Evolutionary conservation across 2,329 filamentous ascomycete genomes (phyloP), one percentile per base, ranked within the genome.

Genomic region (Venturia carpophila): DNA sequence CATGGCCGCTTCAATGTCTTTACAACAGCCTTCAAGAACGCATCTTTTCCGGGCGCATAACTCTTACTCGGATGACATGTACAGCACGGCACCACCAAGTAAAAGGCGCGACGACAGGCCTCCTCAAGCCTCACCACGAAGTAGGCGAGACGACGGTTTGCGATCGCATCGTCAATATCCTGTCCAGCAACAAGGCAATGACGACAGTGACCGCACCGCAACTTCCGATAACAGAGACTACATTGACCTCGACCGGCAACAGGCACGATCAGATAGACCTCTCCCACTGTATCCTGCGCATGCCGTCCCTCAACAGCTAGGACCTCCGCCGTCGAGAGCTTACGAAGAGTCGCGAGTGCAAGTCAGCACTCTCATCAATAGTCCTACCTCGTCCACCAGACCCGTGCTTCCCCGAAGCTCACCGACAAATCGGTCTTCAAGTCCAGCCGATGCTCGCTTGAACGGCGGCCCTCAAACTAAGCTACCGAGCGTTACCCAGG

Each of bases 1-100:
- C 21, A 65, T 65, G 64, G 60, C 30, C 34, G 58, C 64, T 39
- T 43, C 34, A 43, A 61, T 66, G 30, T 21, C 30, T n/a, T 21
- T 66, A 55, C 64, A 66, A 27, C 24, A 42, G 13, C 55, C 45
- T 13, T 27, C 52, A 37, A 24, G 34, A 34, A 13, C 64, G 24
- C 56, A 61, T 21, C 52, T 52, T 55, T 65, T 65, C 39, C 52
- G 47, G 37, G 21, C 24, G 52, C 63, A 55, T 9, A 19, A 0
- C 34, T 52, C 63, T 11, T 64, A 56, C 37, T 39, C 63, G 15
- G 24, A 64, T 11, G 52, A 60, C 30, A 61, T 34, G 7, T 61
- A 61, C n/a, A 61, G 37, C 39, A 24, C 9, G 52, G 24, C 47
- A 15, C 47, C 47, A 13, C 11, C 21, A 15, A 27, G 24, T 21